Evolutionary conservation across 108 stramenopile genomes (phyloP).

Genomic region (Nitzschia sp.): DNA sequence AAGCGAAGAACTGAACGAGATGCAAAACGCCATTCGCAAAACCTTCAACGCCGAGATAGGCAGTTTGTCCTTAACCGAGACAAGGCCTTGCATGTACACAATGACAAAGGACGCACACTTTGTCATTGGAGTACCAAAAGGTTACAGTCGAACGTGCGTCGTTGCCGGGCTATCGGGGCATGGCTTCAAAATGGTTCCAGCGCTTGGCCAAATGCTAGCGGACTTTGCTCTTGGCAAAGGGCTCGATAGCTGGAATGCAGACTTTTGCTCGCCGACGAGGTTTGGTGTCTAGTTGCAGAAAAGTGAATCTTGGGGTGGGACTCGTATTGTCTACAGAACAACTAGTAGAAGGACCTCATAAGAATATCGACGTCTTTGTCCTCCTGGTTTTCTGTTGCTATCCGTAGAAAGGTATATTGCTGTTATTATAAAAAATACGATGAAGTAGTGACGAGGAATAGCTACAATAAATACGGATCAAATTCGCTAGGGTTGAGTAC

Average conservation of each 20-base stretch:
- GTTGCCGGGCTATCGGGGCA: constrained; percentile 50
- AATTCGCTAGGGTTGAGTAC: too few relatives aligned
- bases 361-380: too few relatives aligned
- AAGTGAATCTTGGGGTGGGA: too few relatives aligned
- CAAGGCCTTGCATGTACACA: constrained; percentile 49
- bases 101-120: constrained; percentile 49
- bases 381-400: too few relatives aligned
- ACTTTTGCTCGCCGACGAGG: constrained; percentile 34
- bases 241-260: constrained; percentile 13
- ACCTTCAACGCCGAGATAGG: not conserved
- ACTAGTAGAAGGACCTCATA: too few relatives aligned
- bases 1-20: constrained; percentile 24
- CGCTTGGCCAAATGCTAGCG: constrained; percentile 42
- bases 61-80: constrained; percentile 11
- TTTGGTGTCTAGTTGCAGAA: constrained; percentile 24
- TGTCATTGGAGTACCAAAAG: constrained; percentile 30
- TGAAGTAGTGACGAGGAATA: too few relatives aligned
- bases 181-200: constrained; percentile 59
- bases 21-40: constrained; percentile 4
- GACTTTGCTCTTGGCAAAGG: constrained; percentile 38
- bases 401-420: too few relatives aligned
- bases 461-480: too few relatives aligned
- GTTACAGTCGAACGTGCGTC: constrained; percentile 4
- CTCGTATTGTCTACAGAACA: too few relatives aligned
- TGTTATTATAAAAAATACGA: too few relatives aligned